Evolutionary conservation across 176 grass and related monocot species (phyloP).

Genomic region (Alopecurus myosuroides): DNA sequence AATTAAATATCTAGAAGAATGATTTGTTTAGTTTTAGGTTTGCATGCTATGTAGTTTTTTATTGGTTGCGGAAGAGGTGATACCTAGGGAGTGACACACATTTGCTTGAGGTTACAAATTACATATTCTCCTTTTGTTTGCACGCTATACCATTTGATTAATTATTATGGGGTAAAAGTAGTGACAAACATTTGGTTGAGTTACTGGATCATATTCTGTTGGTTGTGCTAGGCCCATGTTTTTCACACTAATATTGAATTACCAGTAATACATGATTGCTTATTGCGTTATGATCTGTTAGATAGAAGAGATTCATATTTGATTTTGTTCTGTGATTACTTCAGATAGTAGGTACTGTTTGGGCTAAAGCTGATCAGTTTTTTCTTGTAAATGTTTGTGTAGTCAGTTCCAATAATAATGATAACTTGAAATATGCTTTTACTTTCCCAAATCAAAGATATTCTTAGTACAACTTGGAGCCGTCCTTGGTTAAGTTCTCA

Average conservation of each 20-base stretch:
- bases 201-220: background rate
- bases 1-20: background rate
- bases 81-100: background rate
- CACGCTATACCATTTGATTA: background rate
- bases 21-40: background rate
- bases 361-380: background rate
- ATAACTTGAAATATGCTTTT: background rate
- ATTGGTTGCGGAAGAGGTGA: background rate
- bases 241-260: background rate
- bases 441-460: background rate
- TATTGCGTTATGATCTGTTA: background rate
- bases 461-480: background rate
- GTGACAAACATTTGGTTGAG: background rate
- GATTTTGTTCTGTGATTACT: background rate
- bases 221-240: background rate
- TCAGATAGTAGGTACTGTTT: background rate
- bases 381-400: background rate
- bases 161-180: background rate
- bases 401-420: background rate
- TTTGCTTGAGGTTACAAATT: background rate
- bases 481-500: background rate
- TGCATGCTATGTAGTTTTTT: background rate
- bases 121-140: background rate
- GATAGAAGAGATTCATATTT: background rate
- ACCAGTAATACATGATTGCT: background rate